phyloP scores from a whole-genome alignment of 495 filamentous ascomycete species.

The Evansstolkia leycettana region DNA sequence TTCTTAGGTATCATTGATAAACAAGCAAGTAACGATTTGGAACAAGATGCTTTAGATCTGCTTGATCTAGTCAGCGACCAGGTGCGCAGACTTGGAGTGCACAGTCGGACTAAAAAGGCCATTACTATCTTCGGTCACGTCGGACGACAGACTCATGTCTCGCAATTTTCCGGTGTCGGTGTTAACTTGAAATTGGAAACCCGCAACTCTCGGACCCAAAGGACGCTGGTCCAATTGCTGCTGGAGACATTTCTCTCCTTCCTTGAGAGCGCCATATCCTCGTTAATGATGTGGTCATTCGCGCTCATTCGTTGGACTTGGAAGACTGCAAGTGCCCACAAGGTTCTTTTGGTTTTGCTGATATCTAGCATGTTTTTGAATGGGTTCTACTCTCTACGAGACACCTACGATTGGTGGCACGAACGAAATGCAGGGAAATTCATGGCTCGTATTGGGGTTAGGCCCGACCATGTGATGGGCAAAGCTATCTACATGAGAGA shows the following conservation, averaged over 20 bases:
- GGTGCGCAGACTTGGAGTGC: slow-evolving; percentile 61
- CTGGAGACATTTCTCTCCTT: slow-evolving; percentile 56
- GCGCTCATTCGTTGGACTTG: slow-evolving; percentile 49
- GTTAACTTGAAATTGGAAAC: slow-evolving; percentile 23
- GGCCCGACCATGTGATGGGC: slow-evolving; percentile 67
- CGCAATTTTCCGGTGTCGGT: slow-evolving; percentile 45
- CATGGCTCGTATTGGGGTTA: slow-evolving; percentile 69
- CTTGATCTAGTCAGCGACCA: slow-evolving; percentile 79
- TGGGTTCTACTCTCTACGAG: slow-evolving; percentile 53
- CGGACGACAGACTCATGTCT: slow-evolving; percentile 54
- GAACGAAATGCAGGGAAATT: slow-evolving; percentile 70
- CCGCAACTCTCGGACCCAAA: slow-evolving; percentile 50
- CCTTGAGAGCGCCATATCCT: slow-evolving; percentile 54
- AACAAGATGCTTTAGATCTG: slow-evolving; percentile 74
- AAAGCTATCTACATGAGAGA: slow-evolving; percentile 75
- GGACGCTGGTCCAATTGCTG: slow-evolving; percentile 55
- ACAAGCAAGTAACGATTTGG: slow-evolving; percentile 68
- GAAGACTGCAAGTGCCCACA: slow-evolving; percentile 61
- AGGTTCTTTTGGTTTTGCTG: slow-evolving; percentile 58
- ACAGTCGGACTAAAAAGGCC: slow-evolving; percentile 80
- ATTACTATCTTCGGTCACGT: slow-evolving; percentile 83
- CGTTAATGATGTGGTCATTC: slow-evolving; percentile 62
- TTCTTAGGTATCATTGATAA: slow-evolving; percentile 55
- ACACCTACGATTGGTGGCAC: slow-evolving; percentile 66
- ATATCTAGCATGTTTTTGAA: slow-evolving; percentile 57